Evolutionary conservation across 768 basidiomycete species (phyloP).

Genomic region (Candolleomyces eurysporus): DNA sequence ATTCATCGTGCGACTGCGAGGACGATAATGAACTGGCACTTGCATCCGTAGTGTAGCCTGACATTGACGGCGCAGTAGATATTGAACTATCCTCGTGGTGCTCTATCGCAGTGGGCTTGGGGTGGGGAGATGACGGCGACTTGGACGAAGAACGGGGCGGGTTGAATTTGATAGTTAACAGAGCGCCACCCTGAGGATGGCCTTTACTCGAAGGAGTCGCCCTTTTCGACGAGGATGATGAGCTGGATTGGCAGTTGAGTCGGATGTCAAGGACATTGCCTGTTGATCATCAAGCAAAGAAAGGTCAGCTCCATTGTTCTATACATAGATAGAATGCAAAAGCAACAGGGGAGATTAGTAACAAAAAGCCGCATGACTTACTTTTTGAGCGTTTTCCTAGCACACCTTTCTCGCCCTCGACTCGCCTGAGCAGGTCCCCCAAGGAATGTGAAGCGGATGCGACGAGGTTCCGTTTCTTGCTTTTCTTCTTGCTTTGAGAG

Average conservation of each 20-base stretch:
- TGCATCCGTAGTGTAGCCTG: neutral
- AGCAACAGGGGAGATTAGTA: no score
- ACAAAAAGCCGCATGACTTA: neutral
- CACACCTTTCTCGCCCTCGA: conserved; percentile 31
- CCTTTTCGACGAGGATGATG: conserved; percentile 17
- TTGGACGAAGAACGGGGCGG: conserved; percentile 12
- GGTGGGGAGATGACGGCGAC: neutral
- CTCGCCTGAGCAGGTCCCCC: conserved; percentile 50
- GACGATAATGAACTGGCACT: neutral
- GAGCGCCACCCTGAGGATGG: conserved; percentile 41
- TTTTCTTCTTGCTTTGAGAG: conserved; percentile 62
- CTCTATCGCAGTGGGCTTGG: conserved; percentile 3
- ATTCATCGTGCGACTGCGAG: neutral
- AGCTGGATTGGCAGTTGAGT: conserved; percentile 37
- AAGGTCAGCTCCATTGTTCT: conserved; percentile 1
- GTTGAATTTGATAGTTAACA: conserved; percentile 24
- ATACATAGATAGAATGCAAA: neutral
- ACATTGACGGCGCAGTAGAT: neutral
- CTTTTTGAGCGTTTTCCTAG: neutral
- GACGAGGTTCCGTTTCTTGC: conserved; percentile 53
- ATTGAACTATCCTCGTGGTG: neutral
- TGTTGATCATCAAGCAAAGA: conserved; percentile 12
- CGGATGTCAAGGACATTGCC: conserved; percentile 37
- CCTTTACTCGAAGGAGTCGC: conserved; percentile 32
- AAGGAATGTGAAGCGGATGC: conserved; percentile 51